A percentile compares a stretch with the other conserved stretches of the same genome.
phyloP scores from a whole-genome alignment of 2,329 filamentous ascomycete genomes.

The Cryphonectria radicalis region DNA sequence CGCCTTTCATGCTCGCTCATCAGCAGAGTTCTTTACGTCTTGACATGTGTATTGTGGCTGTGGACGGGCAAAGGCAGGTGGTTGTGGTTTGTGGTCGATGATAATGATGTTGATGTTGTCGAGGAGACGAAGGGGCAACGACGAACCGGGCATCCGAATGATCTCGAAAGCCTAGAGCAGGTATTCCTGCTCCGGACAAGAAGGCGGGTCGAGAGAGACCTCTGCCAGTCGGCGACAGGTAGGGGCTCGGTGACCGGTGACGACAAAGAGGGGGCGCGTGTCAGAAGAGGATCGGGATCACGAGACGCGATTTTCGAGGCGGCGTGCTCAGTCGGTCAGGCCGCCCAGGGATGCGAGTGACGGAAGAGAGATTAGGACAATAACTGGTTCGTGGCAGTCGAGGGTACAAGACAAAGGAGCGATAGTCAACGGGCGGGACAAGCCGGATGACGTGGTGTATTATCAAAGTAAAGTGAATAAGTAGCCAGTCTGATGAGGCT shows the following conservation, averaged over 20 bases:
- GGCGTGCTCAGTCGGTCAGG: conserved; percentile 18
- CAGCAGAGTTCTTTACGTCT: conserved; percentile 23
- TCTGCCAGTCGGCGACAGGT: conserved; percentile 22
- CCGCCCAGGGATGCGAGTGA: conserved; percentile 19
- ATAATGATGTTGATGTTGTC: conserved; percentile 20
- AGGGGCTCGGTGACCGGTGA: conserved; percentile 23
- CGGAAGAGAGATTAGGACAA: conserved; percentile 17
- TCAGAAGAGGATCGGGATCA: conserved; percentile 20
- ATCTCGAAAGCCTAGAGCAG: conserved; percentile 29
- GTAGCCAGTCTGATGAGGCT: neutral
- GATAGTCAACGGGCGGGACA: conserved; percentile 22
- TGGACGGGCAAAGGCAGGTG: conserved; percentile 9
- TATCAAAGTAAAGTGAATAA: conserved; percentile 11
- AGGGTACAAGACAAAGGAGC: conserved; percentile 25
- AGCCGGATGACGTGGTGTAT: conserved; percentile 25
- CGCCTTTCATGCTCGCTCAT: conserved; percentile 39
- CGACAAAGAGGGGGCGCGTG: conserved; percentile 26
- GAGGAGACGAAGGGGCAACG: conserved; percentile 26
- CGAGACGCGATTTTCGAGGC: conserved; percentile 19
- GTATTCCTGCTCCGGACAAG: conserved; percentile 27
- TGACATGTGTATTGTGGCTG: conserved; percentile 14
- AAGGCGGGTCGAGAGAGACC: conserved; percentile 24
- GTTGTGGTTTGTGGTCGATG: conserved; percentile 14
- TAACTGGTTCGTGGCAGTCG: conserved; percentile 16
- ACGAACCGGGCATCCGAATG: conserved; percentile 31